Base-by-base conservation (phyloP, 2,329 filamentous ascomycete species). In the Colletotrichum sublineola region DNA sequence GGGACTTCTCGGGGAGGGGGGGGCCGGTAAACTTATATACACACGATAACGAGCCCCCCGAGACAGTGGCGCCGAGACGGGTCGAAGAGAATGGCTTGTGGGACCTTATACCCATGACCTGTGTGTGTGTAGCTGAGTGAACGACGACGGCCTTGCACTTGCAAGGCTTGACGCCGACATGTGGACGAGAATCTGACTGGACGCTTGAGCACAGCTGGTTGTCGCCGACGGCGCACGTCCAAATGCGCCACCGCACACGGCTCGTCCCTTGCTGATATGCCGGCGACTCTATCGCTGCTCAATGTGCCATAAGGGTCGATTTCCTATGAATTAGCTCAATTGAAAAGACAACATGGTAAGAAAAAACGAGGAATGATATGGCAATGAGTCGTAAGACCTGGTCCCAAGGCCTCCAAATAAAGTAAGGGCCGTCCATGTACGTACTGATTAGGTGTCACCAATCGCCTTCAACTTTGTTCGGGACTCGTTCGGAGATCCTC, bases 401-500 rank as follows among this genome's bases (percentile, higher is more conserved):
- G 57, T 63, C 5, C 11, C 29, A 24, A 42, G 48, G 40, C 38
- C 56, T 63, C 31, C 31, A 18, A 44, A 42, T 57, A 63, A 44
- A 24, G n/a, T 40, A 63, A 52, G n/a, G 31, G 5, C 20, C 3
- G 61, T 24, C 24, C 24, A 24, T 24, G 66, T 70, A 70, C 60
- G 70, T 70, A 65, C 70, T 52, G 29, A 40, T 55, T 72, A 68
- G 62, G 68, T 71, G 60, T 72, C 69, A 44, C 65, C 56, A 60
- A 68, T 68, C 69, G 69, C 52, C 36, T 63, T 58, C n/a, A 52
- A 40, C 46, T 42, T 64, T 67, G 58, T 46, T 73, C 69, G 69
- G 69, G 60, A 48, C 57, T 72, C 53, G 36, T 56, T 72, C 69
- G 69, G 69, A 72, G 69, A 69, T 63, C 38, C 31, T 72, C 66